Evolutionary conservation across 2,329 filamentous ascomycete species (phyloP).

Genomic region (Coniochaeta sp.): DNA sequence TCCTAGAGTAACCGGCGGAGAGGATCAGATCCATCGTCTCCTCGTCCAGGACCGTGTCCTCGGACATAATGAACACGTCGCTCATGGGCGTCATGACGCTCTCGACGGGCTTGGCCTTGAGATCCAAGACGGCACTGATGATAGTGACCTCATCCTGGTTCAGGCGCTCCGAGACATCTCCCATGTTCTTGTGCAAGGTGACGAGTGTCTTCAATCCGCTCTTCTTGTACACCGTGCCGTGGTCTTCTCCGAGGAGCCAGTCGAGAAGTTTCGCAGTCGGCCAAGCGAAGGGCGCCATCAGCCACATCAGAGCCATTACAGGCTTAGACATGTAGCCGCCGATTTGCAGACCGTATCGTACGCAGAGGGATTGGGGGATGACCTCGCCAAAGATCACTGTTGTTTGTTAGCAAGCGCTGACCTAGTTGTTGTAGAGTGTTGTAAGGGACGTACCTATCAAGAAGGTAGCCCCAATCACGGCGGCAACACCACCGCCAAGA

Average conservation of each 20-base stretch:
- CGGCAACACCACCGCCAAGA: conserved; percentile 88
- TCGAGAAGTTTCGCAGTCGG: conserved; percentile 94
- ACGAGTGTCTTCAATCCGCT: conserved; percentile 94
- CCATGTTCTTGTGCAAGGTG: conserved; percentile 86
- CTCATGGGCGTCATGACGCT: conserved; percentile 98
- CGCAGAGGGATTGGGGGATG: conserved; percentile 91
- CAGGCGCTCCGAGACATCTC: conserved; percentile 77
- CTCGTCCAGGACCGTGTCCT: conserved; percentile 88
- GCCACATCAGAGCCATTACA: conserved; percentile 84
- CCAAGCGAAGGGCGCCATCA: conserved; percentile 85
- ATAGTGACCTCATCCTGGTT: conserved; percentile 99
- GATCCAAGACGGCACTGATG: conserved; percentile 90
- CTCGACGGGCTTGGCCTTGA: conserved; percentile 93
- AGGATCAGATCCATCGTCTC: conserved; percentile 90
- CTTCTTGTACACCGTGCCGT: conserved; percentile 97
- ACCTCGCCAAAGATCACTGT: conserved; percentile 97
- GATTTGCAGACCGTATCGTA: conserved; percentile 91
- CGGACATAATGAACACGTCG: conserved; percentile 95
- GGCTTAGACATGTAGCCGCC: conserved; percentile 89
- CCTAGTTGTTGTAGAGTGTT: neutral
- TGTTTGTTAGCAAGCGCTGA: conserved; percentile 7
- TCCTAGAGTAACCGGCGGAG: conserved; percentile 89
- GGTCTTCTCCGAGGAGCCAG: conserved; percentile 85
- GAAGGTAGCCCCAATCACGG: conserved; percentile 86
- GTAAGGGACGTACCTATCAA: conserved; percentile 64